phyloP scores from a whole-genome alignment of 306 rosid genomes.

The Medicago ruthenica region DNA sequence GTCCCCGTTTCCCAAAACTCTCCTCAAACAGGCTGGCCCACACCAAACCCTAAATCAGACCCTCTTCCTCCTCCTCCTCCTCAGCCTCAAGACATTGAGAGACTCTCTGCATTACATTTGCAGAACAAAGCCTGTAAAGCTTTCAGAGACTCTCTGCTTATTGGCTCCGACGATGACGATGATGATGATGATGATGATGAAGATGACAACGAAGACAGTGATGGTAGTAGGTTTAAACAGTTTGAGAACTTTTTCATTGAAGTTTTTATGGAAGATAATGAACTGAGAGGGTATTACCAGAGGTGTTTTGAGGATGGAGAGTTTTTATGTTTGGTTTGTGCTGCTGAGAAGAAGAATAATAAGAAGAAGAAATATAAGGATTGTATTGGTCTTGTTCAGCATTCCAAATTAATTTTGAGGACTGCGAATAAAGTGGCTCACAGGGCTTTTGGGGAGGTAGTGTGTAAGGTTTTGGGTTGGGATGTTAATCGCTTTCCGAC shows the following conservation, averaged over 20 bases:
- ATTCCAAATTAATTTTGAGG: conserved; percentile 49
- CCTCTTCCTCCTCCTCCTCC: conserved; percentile 9
- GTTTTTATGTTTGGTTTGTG: conserved; percentile 74
- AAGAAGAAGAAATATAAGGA: conserved; percentile 57
- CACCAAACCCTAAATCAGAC: conserved; percentile 14
- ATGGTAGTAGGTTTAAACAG: conserved; percentile 32
- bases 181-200: not conserved
- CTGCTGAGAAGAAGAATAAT: conserved; percentile 58
- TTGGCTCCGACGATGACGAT: conserved; percentile 16
- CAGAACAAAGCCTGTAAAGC: conserved; percentile 51
- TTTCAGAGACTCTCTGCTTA: conserved; percentile 44
- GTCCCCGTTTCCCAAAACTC: conserved; percentile 21
- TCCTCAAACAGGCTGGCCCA: conserved; percentile 44
- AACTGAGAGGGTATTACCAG: conserved; percentile 59
- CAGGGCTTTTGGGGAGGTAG: conserved; percentile 60
- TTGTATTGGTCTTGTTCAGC: conserved; percentile 68
- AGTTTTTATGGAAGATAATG: conserved; percentile 56
- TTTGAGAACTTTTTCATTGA: conserved; percentile 48
- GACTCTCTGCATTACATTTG: conserved; percentile 30
- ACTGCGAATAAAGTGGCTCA: conserved; percentile 57
- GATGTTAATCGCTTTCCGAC: conserved; percentile 65
- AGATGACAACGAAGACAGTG: conserved; percentile 1
- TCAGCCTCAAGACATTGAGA: conserved; percentile 39
- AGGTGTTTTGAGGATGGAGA: conserved; percentile 59
- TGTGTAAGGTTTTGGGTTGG: conserved; percentile 82